Conservation (phyloP, 2,329 filamentous ascomycete genomes). For the Alternaria hordeiaustralica region DNA sequence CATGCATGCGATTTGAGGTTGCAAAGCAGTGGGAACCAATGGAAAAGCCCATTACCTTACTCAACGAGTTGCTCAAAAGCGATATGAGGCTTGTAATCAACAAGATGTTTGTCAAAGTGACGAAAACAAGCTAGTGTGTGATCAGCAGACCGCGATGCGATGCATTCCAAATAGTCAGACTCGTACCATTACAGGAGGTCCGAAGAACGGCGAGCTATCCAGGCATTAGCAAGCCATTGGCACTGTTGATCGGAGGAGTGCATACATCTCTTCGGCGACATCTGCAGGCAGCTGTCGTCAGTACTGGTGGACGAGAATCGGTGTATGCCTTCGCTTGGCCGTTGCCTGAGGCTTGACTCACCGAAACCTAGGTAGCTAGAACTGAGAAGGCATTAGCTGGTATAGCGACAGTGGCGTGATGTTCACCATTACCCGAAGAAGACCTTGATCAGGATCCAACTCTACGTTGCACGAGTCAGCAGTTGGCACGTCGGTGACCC, state of each 20-base stretch:
- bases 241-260: neutral
- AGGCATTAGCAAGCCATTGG: constrained; percentile 17
- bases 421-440: constrained; percentile 68
- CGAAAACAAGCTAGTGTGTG: constrained; percentile 66
- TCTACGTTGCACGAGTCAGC: constrained; percentile 42
- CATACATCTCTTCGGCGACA: constrained; percentile 55
- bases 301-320: constrained; percentile 17
- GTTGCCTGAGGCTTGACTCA: constrained; percentile 48
- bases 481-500: neutral
- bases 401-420: neutral
- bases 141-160: constrained; percentile 35
- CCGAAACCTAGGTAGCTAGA: constrained; percentile 76
- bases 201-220: constrained; percentile 57
- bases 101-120: constrained; percentile 78
- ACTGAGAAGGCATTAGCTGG: constrained; percentile 23
- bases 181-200: constrained; percentile 60
- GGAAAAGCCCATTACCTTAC: constrained; percentile 54
- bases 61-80: constrained; percentile 78
- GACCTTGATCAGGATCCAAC: constrained; percentile 78
- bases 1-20: constrained; percentile 15
- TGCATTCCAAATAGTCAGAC: constrained; percentile 35
- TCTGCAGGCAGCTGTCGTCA: constrained; percentile 44
- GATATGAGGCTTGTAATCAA: constrained; percentile 80
- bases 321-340: neutral
- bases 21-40: constrained; percentile 25